A percentile compares a stretch with the other conserved stretches of the same genome.
phyloP scores from a whole-genome alignment of 1,284 basidiomycete genomes.

The Cutaneotrichosporon dermatis region DNA sequence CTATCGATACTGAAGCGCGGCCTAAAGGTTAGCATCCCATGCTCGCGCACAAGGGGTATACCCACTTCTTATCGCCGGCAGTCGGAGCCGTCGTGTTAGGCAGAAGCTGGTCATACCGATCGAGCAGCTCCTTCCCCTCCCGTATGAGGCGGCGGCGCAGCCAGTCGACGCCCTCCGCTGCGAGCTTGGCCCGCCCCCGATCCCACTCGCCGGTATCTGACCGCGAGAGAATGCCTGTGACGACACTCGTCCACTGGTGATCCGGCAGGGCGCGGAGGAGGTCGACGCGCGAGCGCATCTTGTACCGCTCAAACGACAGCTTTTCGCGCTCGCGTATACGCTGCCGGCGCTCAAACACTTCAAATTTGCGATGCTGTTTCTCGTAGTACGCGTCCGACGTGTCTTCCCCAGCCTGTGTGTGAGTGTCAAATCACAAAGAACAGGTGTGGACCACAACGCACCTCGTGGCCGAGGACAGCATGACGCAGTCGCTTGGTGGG shows the following conservation, averaged over 20 bases:
- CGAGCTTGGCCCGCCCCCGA: conserved; percentile 34
- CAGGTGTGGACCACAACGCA: conserved; percentile 2
- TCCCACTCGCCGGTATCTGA: conserved; percentile 21
- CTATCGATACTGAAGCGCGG: background rate
- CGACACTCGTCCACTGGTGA: conserved; percentile 28
- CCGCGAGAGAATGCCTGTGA: conserved; percentile 20
- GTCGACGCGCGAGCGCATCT: conserved; percentile 80
- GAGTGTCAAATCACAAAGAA: background rate
- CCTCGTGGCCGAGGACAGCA: conserved; percentile 22
- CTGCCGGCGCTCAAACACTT: conserved; percentile 77
- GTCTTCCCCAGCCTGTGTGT: conserved; percentile 58
- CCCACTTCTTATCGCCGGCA: too few relatives aligned
- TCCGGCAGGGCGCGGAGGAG: conserved; percentile 57
- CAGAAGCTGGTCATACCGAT: conserved; percentile 26
- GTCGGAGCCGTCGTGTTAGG: conserved; percentile 1
- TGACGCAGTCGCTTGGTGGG: conserved; percentile 32
- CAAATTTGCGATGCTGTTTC: conserved; percentile 77
- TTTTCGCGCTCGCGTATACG: conserved; percentile 83
- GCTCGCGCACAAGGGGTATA: too few relatives aligned
- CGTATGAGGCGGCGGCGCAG: conserved; percentile 34
- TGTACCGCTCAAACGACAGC: conserved; percentile 82
- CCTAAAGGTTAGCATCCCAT: background rate
- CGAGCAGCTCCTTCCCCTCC: conserved; percentile 43
- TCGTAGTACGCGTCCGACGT: conserved; percentile 81
- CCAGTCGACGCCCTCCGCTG: conserved; percentile 36